Base-by-base conservation (phyloP, 441 rosid genomes). In the Gossypium gossypioides region DNA sequence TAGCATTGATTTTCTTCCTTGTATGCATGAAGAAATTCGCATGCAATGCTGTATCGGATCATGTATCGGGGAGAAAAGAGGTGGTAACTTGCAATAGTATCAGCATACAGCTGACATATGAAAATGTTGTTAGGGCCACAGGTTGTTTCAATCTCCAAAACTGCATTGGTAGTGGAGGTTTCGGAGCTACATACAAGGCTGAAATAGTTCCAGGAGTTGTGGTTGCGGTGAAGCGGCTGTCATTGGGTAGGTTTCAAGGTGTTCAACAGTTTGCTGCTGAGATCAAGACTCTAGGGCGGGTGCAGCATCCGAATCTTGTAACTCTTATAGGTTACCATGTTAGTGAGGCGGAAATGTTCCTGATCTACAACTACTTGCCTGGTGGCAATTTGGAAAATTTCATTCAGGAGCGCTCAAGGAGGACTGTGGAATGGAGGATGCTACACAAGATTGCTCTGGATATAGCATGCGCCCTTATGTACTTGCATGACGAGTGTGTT, bases 321-420 rank as follows among this genome's bases (percentile, higher is more conserved):
- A 79, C 83, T 60, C 58, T 84, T 74, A 77, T 84, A 21, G 86
- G 84, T 32, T 84, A 81, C 72, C 84, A 79, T 63, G 81, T 81
- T 10, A 84, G 84, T 8, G 83, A 81, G 60, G 71, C 71, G 10
- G 83, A 84, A 67, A 84, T 75, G 84, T 84, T 84, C 63, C 81
- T 84, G 9, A 79, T 84, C 37, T 81, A 84, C 61, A 84, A 84
- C 61, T 84, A 81, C 63, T 76, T 84, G 75, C 84, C 84, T 0
- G 84, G 86, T 19, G 86, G 84, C 24, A 83, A 83, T 69, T 77
- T 83, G 70, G 84, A 81, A 72, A 76, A 79, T 21, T 84, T 84
- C 73, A 84, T 84, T 27, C 72, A 81, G 67, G 83, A 76, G 60
- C 69, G 84, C 48, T 68, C 86, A 12, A 60, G 75, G 3, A 67